Base-by-base conservation (phyloP, 2,329 filamentous ascomycete species). In the Penicillium brasilianum region DNA sequence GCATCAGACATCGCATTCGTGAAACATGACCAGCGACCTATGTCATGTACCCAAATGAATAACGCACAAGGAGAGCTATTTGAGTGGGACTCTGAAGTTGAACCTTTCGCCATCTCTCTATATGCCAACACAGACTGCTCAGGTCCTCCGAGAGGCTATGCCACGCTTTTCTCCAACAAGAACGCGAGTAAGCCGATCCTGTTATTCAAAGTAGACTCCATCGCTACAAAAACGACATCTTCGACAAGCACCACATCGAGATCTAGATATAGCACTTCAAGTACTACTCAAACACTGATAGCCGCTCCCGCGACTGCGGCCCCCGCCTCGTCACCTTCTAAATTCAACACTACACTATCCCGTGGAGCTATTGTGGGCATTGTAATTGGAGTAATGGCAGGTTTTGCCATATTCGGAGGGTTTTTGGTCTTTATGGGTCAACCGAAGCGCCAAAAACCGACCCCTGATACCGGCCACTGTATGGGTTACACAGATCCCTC, bases 31-130 rank as follows among this genome's bases (percentile, higher is more conserved):
- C 56, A 59, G 18, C 28, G 16, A 22, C 22, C 43, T 2, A 56
- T 57, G 55, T 41, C 55, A 32, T 64, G 62, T 51, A 62, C 46
- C 16, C 18, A 55, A 18, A 59, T 64, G 43, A 55, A 53, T 36
- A 56, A 63, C 25, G 39, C 58, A 10, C 37, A 60, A 32, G 61
- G 58, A 30, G 49, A 51, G 46, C 53, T 53, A 5, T 63, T 63
- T 32, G 61, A 63, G 22, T 63, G 54, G 48, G 61, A 63, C 49
- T 55, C 61, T 22, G 54, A 63, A 43, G 55, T 58, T 3, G 52
- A 49, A 5, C 55, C 57, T 11, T 59, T 59, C 30, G 48, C 46
- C 16, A 64, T 61, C 18, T 64, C 57, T 46, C 25, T 62, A 22
- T 63, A 60, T 44, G 30, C 18, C 13, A 58, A 49, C 20, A 49